These are phyloP conservation scores for Prunus yedoensis DNA, from an alignment of 331 rosid genomes.

Conservation along the genomic window DNA sequence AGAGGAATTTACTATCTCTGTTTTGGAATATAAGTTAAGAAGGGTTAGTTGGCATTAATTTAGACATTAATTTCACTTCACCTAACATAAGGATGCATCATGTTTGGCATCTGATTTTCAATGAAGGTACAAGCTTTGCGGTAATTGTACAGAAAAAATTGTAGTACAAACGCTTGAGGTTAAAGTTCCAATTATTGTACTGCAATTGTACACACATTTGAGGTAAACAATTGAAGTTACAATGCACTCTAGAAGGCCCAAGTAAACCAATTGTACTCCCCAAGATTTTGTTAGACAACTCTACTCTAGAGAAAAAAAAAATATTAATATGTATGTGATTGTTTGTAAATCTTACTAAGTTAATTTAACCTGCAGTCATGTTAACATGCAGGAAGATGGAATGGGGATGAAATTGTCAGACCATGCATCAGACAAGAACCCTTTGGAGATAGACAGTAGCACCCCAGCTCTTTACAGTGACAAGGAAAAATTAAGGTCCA, in stretches of 20 bases:
- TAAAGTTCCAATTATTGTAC: neutral
- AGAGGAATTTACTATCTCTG: no score
- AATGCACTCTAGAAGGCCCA: no score
- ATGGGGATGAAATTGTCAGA: conserved; percentile 55
- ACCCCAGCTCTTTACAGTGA: conserved; percentile 84
- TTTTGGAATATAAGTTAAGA: neutral
- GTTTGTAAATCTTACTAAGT: neutral
- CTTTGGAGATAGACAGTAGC: conserved; percentile 78
- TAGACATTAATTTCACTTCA: neutral
- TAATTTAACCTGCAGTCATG: neutral
- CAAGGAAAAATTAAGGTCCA: conserved; percentile 54
- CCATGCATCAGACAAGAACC: conserved; percentile 60
- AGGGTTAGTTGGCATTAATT: neutral
- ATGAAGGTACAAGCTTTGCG: no score
- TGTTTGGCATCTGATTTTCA: neutral
- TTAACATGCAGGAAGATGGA: conserved; percentile 57
- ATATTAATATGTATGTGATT: neutral
- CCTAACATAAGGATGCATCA: neutral
- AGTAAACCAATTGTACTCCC: no score
- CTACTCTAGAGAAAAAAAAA: neutral
- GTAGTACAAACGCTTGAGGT: neutral
- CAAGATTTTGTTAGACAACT: neutral
- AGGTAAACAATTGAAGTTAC: no score
- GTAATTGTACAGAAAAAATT: neutral
- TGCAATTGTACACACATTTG: neutral